Evolutionary conservation across 768 basidiomycete species (phyloP).

Genomic region (Tubosaeta brunneosetosa): DNA sequence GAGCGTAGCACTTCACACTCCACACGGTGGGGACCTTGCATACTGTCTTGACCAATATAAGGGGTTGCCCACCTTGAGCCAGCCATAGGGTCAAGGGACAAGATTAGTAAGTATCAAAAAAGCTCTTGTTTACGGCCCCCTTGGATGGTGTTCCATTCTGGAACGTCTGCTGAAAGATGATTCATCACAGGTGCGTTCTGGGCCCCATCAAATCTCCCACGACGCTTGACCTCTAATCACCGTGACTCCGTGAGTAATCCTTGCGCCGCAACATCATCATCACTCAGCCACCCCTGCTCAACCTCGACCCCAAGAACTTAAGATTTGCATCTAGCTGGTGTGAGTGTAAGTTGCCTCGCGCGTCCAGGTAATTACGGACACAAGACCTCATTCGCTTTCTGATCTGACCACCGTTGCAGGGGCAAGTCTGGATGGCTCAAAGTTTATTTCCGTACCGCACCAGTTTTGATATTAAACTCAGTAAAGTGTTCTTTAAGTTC

Average conservation of each 20-base stretch:
- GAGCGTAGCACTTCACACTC: background rate
- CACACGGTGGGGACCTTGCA: no score
- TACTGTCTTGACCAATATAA: no score
- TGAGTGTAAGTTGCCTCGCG: constrained; percentile 59
- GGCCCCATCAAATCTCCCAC: background rate
- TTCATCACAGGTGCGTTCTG: background rate
- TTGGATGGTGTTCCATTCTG: background rate
- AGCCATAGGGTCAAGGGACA: no score
- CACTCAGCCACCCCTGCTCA: background rate
- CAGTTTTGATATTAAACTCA: background rate
- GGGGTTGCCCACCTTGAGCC: background rate
- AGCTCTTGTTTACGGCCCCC: background rate
- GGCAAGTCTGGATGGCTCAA: background rate
- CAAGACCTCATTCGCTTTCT: constrained; percentile 32
- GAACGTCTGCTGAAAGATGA: background rate
- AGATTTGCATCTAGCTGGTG: constrained; percentile 64
- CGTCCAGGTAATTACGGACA: constrained; percentile 15
- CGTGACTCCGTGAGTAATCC: background rate
- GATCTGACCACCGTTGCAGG: constrained; percentile 61
- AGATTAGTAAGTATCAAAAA: background rate
- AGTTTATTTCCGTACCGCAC: background rate
- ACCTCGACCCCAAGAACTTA: background rate
- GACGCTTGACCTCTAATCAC: background rate
- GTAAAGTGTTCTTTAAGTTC: no score
- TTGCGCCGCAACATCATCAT: background rate